Percentiles rank a stretch among this genome's conserved stretches.
These are phyloP conservation scores for Hygrocybe coccinea DNA, from an alignment of 768 basidiomycete genomes.

Conservation along the genomic window DNA sequence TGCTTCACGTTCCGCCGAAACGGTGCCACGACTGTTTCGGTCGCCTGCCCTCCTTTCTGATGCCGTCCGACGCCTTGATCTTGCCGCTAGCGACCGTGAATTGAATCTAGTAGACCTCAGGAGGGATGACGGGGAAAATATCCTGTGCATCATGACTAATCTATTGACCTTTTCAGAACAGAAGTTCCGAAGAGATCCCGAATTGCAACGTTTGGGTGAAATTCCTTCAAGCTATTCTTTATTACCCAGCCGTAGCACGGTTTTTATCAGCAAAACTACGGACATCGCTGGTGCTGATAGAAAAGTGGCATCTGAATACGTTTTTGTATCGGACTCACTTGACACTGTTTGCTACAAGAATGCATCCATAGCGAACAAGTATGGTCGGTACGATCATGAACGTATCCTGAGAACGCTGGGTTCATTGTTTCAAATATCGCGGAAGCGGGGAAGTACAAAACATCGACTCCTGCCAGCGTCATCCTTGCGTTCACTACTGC, in stretches of 20 bases:
- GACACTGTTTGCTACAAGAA: constrained; percentile 54
- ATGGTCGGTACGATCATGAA: constrained; percentile 66
- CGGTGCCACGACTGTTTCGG: constrained; percentile 41
- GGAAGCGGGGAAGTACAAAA: constrained; percentile 8
- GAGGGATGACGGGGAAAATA: constrained; percentile 51
- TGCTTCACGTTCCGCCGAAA: not conserved
- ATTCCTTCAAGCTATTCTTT: constrained; percentile 40
- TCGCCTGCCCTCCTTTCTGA: constrained; percentile 70
- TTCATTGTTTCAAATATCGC: constrained; percentile 39
- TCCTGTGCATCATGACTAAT: constrained; percentile 75
- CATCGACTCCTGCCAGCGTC: constrained; percentile 13
- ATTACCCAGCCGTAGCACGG: constrained; percentile 47
- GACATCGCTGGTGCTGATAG: constrained; percentile 49
- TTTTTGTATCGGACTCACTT: constrained; percentile 42
- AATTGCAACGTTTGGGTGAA: constrained; percentile 38
- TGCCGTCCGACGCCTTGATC: constrained; percentile 59
- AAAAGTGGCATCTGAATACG: constrained; percentile 59
- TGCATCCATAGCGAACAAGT: constrained; percentile 50
- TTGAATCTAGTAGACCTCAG: constrained; percentile 37
- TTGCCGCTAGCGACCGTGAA: constrained; percentile 56
- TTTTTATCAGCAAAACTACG: constrained; percentile 52
- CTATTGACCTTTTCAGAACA: constrained; percentile 58
- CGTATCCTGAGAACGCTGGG: constrained; percentile 56
- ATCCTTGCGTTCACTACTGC: constrained; percentile 32
- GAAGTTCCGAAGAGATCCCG: constrained; percentile 35